Evolutionary conservation across 2,329 filamentous ascomycete species (phyloP).

Genomic region (Tolypocladium sp.): DNA sequence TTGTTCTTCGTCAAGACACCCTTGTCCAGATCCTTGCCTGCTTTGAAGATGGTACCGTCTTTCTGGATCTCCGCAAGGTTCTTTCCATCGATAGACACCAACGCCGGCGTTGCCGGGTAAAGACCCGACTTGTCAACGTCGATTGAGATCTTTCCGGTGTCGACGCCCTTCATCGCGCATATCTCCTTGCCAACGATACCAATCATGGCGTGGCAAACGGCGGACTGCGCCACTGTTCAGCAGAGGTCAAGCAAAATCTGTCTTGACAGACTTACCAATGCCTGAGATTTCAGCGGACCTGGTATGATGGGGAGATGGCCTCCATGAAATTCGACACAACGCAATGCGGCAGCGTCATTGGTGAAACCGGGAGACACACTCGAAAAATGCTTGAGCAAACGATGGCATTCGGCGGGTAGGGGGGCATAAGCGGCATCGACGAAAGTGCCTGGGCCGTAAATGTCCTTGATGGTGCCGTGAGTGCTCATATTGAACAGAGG

Average conservation of each 20-base stretch:
- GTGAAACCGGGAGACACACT: constrained; percentile 23
- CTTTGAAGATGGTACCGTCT: constrained; percentile 1
- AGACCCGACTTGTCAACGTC: constrained; percentile 37
- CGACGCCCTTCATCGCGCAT: constrained; percentile 17
- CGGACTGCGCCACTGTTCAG: constrained; percentile 5
- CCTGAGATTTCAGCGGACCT: constrained; percentile 23
- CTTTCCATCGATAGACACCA: constrained; percentile 2
- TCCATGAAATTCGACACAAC: constrained; percentile 20
- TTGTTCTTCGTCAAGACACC: neutral
- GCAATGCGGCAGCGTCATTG: constrained; percentile 13
- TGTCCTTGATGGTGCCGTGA: constrained; percentile 3
- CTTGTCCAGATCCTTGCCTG: neutral
- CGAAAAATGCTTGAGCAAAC: constrained; percentile 20
- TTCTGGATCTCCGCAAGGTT: neutral
- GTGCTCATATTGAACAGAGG: neutral
- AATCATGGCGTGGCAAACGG: constrained; percentile 23
- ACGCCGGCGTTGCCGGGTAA: constrained; percentile 11
- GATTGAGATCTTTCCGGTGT: constrained; percentile 23
- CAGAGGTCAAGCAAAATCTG: too few species aligned
- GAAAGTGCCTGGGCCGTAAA: constrained; percentile 22
- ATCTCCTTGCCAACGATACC: constrained; percentile 26
- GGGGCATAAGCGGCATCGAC: constrained; percentile 16
- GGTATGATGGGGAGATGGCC: constrained; percentile 20
- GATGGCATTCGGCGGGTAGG: constrained; percentile 18
- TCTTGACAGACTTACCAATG: constrained; percentile 8